Conservation (phyloP, 2,329 filamentous ascomycete species). For the Torrubiella hemipterigena region DNA sequence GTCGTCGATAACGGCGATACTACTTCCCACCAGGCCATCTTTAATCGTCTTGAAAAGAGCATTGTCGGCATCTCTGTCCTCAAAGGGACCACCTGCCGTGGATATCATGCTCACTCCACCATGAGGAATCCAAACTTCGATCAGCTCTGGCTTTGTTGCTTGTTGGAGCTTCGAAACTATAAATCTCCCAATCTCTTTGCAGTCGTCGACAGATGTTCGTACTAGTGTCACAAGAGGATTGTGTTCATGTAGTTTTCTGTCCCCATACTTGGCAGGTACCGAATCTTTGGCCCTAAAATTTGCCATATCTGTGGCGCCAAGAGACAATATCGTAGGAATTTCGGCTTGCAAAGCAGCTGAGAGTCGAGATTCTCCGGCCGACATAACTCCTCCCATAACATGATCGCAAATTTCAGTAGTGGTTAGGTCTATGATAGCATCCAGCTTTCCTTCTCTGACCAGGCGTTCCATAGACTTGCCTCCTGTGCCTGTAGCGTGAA, state of each 20-base stretch:
- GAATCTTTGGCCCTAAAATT: constrained; percentile 48
- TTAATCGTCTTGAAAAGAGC: constrained; percentile 41
- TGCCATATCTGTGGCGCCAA: constrained; percentile 47
- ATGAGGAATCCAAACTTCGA: constrained; percentile 46
- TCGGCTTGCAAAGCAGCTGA: constrained; percentile 42
- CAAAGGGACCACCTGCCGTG: constrained; percentile 39
- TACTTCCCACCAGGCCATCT: constrained; percentile 32
- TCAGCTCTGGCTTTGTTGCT: constrained; percentile 23
- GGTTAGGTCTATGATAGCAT: constrained; percentile 59
- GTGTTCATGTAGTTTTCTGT: constrained; percentile 46
- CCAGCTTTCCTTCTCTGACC: constrained; percentile 41
- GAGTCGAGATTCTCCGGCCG: constrained; percentile 43
- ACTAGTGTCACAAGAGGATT: constrained; percentile 57
- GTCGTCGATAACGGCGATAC: constrained; percentile 37
- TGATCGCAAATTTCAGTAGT: constrained; percentile 58
- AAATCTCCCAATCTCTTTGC: constrained; percentile 37
- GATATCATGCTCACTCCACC: constrained; percentile 52
- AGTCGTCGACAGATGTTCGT: constrained; percentile 49
- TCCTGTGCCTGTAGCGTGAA: constrained; percentile 59
- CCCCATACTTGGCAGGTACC: constrained; percentile 41
- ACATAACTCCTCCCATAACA: constrained; percentile 50
- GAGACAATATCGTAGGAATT: constrained; percentile 39
- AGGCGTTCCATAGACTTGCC: constrained; percentile 59
- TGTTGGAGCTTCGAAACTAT: constrained; percentile 40
- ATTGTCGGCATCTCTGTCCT: constrained; percentile 27